Evolutionary conservation across 129 eudicot species (phyloP).

Genomic region (Glebionis coronaria): DNA sequence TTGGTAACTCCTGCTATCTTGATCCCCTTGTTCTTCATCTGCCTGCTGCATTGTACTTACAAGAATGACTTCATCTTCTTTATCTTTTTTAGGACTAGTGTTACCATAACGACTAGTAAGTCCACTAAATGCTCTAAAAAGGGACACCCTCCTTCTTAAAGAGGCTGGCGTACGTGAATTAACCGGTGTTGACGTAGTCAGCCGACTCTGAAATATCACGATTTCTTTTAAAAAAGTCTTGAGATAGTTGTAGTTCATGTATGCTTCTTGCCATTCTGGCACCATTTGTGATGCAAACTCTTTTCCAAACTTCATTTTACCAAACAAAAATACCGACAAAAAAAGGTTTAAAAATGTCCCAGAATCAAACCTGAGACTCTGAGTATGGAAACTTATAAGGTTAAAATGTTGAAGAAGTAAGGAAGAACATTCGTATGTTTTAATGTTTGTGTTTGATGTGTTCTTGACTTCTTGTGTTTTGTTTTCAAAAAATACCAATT

Average conservation of each 20-base stretch:
- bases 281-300: conserved; percentile 62
- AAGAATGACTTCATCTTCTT: conserved; percentile 38
- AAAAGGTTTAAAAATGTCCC: not conserved
- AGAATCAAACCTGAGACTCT: not conserved
- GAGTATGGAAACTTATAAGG: not conserved
- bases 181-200: not conserved
- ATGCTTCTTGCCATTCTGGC: conserved; percentile 76
- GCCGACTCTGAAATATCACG: conserved; percentile 20
- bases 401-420: not conserved
- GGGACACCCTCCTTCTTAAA: conserved; percentile 27
- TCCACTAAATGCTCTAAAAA: conserved; percentile 63
- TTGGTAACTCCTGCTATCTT: conserved; percentile 30
- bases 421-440: not conserved
- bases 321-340: not conserved
- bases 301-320: conserved; percentile 52
- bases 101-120: conserved; percentile 33
- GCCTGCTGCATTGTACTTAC: conserved; percentile 29
- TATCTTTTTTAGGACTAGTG: conserved; percentile 27
- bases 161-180: not conserved
- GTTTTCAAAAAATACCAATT: not conserved
- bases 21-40: conserved; percentile 29
- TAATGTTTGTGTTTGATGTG: no score
- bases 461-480: not conserved
- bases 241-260: conserved; percentile 43
- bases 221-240: conserved; percentile 45